phyloP scores from a whole-genome alignment of 495 filamentous ascomycete species.

The Aspergillus egyptiacus region DNA sequence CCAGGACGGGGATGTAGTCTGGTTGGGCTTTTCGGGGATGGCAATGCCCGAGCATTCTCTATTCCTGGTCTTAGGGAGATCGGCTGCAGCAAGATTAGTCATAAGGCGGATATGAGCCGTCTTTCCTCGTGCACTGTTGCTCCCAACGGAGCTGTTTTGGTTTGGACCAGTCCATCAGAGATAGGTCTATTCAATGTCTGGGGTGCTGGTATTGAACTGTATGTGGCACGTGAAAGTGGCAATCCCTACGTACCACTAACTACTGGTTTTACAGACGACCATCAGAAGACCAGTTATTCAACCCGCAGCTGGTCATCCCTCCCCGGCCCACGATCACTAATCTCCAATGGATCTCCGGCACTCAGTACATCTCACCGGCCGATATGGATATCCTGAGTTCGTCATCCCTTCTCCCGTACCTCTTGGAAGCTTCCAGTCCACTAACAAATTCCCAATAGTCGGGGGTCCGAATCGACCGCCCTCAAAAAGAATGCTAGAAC shows the following conservation, averaged over 20 bases:
- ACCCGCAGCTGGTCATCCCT: slow-evolving; percentile 63
- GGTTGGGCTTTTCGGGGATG: slow-evolving; percentile 77
- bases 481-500: slow-evolving; percentile 68
- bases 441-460: slow-evolving; percentile 39
- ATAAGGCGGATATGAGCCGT: slow-evolving; percentile 67
- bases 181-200: slow-evolving; percentile 72
- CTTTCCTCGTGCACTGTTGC: slow-evolving; percentile 62
- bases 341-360: slow-evolving; percentile 92
- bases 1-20: slow-evolving; percentile 70
- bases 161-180: slow-evolving; percentile 88
- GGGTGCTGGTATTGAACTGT: slow-evolving; percentile 61
- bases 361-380: slow-evolving; percentile 81
- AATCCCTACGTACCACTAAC: slow-evolving; percentile 28
- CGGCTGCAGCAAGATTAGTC: slow-evolving; percentile 53
- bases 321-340: slow-evolving; percentile 92
- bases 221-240: slow-evolving; percentile 13
- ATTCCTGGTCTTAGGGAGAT: slow-evolving; percentile 84
- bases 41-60: slow-evolving; percentile 69
- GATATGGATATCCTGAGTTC: slow-evolving; percentile 80
- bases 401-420: slow-evolving; percentile 9
- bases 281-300: slow-evolving; percentile 69
- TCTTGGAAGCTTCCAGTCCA: background rate
- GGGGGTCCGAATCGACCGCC: slow-evolving; percentile 83
- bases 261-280: slow-evolving; percentile 27
- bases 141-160: slow-evolving; percentile 70